Percentiles rank a stretch among this genome's conserved stretches.
These are phyloP conservation scores for Zygnema circumcarinatum DNA, from an alignment of 139 green algal species.

Conservation along the genomic window DNA sequence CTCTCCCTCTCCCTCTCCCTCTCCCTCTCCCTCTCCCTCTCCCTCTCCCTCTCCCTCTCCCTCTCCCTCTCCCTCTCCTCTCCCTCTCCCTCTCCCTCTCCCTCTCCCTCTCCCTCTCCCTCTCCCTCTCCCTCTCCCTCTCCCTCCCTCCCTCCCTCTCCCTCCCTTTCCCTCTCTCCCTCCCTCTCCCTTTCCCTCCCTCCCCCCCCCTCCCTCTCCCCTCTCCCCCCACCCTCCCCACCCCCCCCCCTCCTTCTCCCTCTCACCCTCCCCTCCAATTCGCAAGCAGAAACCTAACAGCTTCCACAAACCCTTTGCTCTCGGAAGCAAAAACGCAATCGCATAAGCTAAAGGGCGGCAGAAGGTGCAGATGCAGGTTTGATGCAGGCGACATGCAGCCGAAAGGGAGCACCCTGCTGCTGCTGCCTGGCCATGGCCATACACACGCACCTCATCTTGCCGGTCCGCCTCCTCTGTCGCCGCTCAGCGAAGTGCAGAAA, in stretches of 20 bases:
- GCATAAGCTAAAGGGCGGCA: too few species aligned
- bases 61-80: conserved; percentile 15
- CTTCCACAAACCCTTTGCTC: not conserved
- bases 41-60: conserved; percentile 9
- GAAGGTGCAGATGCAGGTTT: too few species aligned
- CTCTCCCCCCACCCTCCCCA: not conserved
- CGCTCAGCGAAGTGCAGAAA: too few species aligned
- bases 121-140: not conserved
- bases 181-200: conserved; percentile 12
- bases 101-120: not conserved
- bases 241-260: not conserved
- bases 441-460: too few species aligned
- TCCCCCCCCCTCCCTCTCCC: not conserved
- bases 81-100: not conserved
- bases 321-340: too few species aligned
- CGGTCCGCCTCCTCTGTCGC: too few species aligned
- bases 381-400: too few species aligned
- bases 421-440: too few species aligned
- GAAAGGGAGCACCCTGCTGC: too few species aligned
- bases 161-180: not conserved
- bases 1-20: not conserved
- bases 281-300: not conserved
- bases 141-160: conserved; percentile 5
- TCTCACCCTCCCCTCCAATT: not conserved
- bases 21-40: conserved; percentile 12